These are phyloP conservation scores for Sclerotinia glacialis DNA, from an alignment of 2,329 filamentous ascomycete genomes.

Conservation along the genomic window DNA sequence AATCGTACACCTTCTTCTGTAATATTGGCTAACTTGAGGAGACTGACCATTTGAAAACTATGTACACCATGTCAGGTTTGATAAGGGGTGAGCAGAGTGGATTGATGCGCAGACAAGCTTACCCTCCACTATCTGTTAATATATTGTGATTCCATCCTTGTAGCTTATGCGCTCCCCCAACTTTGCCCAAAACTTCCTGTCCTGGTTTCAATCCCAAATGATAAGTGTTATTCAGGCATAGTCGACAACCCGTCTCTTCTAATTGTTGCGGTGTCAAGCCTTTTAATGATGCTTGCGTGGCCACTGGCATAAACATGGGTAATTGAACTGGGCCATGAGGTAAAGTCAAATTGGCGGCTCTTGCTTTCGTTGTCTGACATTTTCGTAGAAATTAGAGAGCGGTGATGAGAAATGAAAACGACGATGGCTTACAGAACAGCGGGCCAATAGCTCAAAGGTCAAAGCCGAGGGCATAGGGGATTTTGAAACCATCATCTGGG, in stretches of 20 bases:
- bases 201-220: conserved; percentile 94
- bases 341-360: conserved; percentile 81
- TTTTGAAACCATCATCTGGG: conserved; percentile 23
- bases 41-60: conserved; percentile 98
- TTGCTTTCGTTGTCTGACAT: conserved; percentile 82
- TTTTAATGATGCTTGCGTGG: conserved; percentile 93
- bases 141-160: conserved; percentile 97
- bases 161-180: conserved; percentile 90
- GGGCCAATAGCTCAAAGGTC: conserved; percentile 73
- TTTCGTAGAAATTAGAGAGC: conserved; percentile 15
- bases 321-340: conserved; percentile 89
- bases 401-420: conserved; percentile 16
- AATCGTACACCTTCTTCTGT: conserved; percentile 94
- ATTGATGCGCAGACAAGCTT: conserved; percentile 36
- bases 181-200: conserved; percentile 78
- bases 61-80: conserved; percentile 24
- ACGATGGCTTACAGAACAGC: conserved; percentile 66
- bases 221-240: conserved; percentile 98
- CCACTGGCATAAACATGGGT: conserved; percentile 97
- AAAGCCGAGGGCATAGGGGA: conserved; percentile 59
- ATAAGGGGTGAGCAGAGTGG: background rate
- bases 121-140: conserved; percentile 76
- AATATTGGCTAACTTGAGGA: conserved; percentile 87
- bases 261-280: conserved; percentile 90
- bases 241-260: conserved; percentile 79